phyloP scores from a whole-genome alignment of 2,329 filamentous ascomycete species.

The Penicillium verrucosum region DNA sequence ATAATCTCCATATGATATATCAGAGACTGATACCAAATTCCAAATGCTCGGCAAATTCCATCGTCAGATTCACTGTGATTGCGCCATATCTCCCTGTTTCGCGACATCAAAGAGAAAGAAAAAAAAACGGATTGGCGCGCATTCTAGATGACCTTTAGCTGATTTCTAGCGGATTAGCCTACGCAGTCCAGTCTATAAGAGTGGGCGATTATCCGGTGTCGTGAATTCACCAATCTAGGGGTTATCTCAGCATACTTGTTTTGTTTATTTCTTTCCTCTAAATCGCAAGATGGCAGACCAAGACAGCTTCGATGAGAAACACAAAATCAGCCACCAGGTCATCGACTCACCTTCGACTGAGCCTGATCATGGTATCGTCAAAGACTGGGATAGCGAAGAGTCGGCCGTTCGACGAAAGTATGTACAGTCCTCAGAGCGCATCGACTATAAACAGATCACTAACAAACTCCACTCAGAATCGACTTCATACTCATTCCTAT shows the following conservation, averaged over 20 bases:
- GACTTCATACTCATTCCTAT: conserved; percentile 32
- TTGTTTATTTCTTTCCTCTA: not conserved
- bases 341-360: conserved; percentile 13
- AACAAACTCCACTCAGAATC: conserved; percentile 14
- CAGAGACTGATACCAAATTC: not conserved
- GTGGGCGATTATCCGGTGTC: not conserved
- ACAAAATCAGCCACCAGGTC: conserved; percentile 9
- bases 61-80: conserved; percentile 19
- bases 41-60: not conserved
- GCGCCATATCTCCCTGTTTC: conserved; percentile 26
- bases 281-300: not conserved
- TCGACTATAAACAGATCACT: not conserved
- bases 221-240: not conserved
- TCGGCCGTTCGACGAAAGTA: conserved; percentile 24
- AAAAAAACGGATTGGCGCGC: not conserved
- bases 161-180: not conserved
- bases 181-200: conserved; percentile 12
- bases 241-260: not conserved
- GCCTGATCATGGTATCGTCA: conserved; percentile 16
- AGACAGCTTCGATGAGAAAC: conserved; percentile 9
- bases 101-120: conserved; percentile 5
- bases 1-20: not conserved
- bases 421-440: not conserved
- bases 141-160: not conserved
- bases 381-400: conserved; percentile 31